Evolutionary conservation across 2,329 filamentous ascomycete genomes (phyloP).

Genomic region (Fusarium dimerum): DNA sequence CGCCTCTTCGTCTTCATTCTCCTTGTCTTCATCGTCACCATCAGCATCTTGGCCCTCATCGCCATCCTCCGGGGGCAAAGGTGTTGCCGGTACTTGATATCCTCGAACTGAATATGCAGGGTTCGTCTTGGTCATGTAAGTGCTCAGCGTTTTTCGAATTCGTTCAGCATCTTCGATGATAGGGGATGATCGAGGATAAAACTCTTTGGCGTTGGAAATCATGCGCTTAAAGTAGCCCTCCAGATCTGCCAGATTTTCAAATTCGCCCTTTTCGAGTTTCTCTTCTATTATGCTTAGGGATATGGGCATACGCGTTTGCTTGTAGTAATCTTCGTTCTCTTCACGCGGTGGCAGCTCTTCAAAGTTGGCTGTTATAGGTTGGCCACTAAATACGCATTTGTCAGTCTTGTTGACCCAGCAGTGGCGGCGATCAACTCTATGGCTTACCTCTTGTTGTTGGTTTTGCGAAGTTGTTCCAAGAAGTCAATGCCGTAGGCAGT

Average conservation of each 20-base stretch:
- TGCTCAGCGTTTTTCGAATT: conserved; percentile 81
- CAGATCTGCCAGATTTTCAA: conserved; percentile 69
- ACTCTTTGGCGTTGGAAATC: conserved; percentile 84
- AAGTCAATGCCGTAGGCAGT: conserved; percentile 72
- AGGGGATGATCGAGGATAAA: conserved; percentile 71
- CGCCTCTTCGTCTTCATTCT: conserved; percentile 31
- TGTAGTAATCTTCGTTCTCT: conserved; percentile 74
- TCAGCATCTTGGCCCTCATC: conserved; percentile 34
- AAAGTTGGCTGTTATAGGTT: conserved; percentile 73
- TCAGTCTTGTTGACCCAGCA: conserved; percentile 19
- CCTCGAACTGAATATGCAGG: conserved; percentile 71
- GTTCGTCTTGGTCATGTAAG: conserved; percentile 85
- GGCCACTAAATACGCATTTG: conserved; percentile 54
- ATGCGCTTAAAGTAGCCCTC: conserved; percentile 88
- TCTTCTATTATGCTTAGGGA: conserved; percentile 75
- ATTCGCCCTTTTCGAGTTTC: conserved; percentile 69
- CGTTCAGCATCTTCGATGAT: conserved; percentile 84
- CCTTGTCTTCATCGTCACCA: conserved; percentile 35
- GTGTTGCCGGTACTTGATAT: conserved; percentile 74
- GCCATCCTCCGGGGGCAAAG: conserved; percentile 54
- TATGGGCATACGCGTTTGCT: conserved; percentile 74
- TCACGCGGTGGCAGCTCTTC: conserved; percentile 67
- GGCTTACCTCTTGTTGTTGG: conserved; percentile 77
- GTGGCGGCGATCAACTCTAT: background rate
- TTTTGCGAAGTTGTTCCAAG: conserved; percentile 72